phyloP scores from a whole-genome alignment of 371 early-diverging fungal genomes.

The Rhizopus delemar region DNA sequence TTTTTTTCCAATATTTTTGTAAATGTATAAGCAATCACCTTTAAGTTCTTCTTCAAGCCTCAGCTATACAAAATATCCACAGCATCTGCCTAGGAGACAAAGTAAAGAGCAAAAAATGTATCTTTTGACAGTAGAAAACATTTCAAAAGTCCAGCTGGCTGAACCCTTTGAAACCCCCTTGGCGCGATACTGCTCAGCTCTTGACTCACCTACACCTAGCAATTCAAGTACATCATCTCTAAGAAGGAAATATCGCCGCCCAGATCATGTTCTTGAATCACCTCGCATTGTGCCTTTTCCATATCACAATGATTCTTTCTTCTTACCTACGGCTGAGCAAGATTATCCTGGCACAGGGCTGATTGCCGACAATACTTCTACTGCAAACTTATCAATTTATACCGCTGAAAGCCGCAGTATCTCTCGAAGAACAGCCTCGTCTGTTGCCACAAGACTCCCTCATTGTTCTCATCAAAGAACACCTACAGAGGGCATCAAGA shows the following conservation, averaged over 20 bases:
- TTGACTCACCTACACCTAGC: conserved; percentile 2
- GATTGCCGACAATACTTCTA: conserved; percentile 16
- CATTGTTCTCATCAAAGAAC: neutral
- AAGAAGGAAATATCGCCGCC: conserved; percentile 4
- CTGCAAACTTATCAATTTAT: conserved; percentile 8
- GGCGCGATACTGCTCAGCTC: conserved; percentile 20
- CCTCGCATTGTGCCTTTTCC: conserved; percentile 29
- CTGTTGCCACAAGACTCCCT: neutral
- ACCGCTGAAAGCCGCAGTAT: conserved; percentile 12
- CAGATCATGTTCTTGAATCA: conserved; percentile 24
- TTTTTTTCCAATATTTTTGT: neutral
- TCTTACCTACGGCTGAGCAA: conserved; percentile 32
- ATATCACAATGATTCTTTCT: conserved; percentile 32
- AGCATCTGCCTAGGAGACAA: neutral
- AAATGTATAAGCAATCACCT: neutral
- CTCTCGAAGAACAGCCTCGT: neutral
- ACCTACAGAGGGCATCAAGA: neutral
- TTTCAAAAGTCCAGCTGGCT: conserved; percentile 20
- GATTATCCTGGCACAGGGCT: conserved; percentile 18
- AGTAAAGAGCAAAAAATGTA: neutral
- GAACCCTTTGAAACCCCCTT: conserved; percentile 20
- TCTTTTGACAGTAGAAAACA: conserved; percentile 22
- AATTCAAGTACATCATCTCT: neutral
- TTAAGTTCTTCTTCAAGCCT: neutral
- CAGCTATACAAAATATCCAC: neutral